Evolutionary conservation across 768 basidiomycete species (phyloP).

Genomic region (Naganishia vishniacii): DNA sequence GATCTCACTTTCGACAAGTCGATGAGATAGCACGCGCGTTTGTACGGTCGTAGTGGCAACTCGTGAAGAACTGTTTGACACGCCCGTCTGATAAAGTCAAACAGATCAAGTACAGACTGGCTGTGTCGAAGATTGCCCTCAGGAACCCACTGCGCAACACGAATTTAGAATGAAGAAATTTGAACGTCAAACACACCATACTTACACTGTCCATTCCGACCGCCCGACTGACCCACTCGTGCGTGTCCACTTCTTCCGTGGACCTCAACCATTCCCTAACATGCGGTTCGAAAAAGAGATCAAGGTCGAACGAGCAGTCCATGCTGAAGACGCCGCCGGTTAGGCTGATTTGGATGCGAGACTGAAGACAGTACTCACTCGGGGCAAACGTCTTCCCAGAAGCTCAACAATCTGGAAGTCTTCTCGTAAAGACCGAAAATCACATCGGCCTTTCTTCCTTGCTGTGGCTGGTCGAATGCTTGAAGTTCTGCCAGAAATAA

Average conservation of each 20-base stretch:
- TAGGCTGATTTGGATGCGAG: not conserved
- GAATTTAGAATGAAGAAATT: too few species aligned
- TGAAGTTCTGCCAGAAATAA: constrained; percentile 47
- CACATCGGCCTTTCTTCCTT: constrained; percentile 35
- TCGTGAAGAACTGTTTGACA: constrained; percentile 39
- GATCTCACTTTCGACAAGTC: constrained; percentile 44
- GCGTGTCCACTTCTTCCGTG: constrained; percentile 40
- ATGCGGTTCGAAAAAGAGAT: constrained; percentile 48
- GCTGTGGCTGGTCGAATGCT: constrained; percentile 36
- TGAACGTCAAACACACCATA: not conserved
- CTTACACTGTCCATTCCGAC: constrained; percentile 47
- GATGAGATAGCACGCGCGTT: constrained; percentile 44
- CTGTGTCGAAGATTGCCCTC: constrained; percentile 41
- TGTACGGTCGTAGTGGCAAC: constrained; percentile 44
- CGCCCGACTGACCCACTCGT: constrained; percentile 46
- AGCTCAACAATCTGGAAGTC: constrained; percentile 33
- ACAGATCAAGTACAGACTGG: constrained; percentile 47
- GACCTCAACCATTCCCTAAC: constrained; percentile 44
- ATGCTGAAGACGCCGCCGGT: constrained; percentile 27
- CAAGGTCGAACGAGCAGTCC: constrained; percentile 44
- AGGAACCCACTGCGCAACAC: constrained; percentile 44
- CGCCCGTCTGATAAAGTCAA: constrained; percentile 43
- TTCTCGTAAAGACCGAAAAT: constrained; percentile 44
- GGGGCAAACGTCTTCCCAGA: constrained; percentile 46
- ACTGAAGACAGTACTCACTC: constrained; percentile 28